A percentile compares a stretch with the other conserved stretches of the same genome.
Conservation (phyloP, 768 basidiomycete species). For the Pisolithus orientalis region DNA sequence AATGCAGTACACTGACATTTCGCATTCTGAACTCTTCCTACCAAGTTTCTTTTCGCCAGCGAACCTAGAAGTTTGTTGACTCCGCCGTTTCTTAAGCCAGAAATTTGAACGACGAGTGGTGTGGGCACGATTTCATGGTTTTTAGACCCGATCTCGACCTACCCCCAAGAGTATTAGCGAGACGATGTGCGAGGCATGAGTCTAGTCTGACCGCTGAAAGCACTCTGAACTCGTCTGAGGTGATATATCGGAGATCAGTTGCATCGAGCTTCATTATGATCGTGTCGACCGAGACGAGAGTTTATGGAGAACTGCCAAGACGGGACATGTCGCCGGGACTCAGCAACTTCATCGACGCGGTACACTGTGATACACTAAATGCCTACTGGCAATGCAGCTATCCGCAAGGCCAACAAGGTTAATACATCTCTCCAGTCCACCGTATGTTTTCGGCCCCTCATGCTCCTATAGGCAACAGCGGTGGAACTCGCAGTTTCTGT, state of each 20-base stretch:
- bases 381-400: slow-evolving; percentile 12
- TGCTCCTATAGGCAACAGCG: slow-evolving; percentile 14
- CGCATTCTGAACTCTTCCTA: slow-evolving; percentile 84
- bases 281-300: too few species aligned
- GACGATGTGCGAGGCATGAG: not conserved
- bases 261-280: slow-evolving; percentile 83
- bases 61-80: slow-evolving; percentile 89
- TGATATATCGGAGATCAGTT: slow-evolving; percentile 89
- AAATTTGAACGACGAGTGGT: slow-evolving; percentile 83
- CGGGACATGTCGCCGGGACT: too few species aligned
- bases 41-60: slow-evolving; percentile 86
- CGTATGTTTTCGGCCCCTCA: not conserved
- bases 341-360: too few species aligned
- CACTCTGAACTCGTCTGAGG: slow-evolving; percentile 91
- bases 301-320: too few species aligned
- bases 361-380: slow-evolving; percentile 2
- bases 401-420: slow-evolving; percentile 32
- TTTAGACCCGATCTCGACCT: slow-evolving; percentile 98
- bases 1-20: slow-evolving; percentile 56
- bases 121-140: slow-evolving; percentile 96
- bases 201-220: slow-evolving; percentile 67
- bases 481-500: slow-evolving; percentile 15
- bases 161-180: not conserved
- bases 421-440: not conserved
- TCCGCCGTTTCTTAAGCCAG: slow-evolving; percentile 86